Base-by-base conservation (phyloP, 345 rosid genomes). In the Citrus glauca region DNA sequence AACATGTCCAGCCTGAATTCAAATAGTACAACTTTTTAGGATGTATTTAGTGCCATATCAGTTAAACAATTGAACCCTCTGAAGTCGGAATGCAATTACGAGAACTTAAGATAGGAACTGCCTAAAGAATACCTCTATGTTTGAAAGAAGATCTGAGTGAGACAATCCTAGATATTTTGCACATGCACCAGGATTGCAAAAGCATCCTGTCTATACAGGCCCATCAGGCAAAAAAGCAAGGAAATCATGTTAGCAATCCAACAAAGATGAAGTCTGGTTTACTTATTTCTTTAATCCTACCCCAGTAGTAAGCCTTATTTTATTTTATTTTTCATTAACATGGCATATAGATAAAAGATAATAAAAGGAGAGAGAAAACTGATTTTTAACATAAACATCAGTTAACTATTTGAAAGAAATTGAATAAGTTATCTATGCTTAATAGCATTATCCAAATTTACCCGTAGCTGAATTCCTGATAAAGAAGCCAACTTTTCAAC, bases 141-240 rank as follows among this genome's bases (percentile, higher is more conserved):
- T 95, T 32, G 93, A 91, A 76, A 91, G 85, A 83, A 95, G 88
- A 88, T 91, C 99, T 27, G 76, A 79, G 85, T 95, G 98, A 82
- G 98, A 90, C 80, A 95, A 89, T 71, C 87, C 87, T 80, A 95
- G 97, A 86, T 91, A 91, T 84, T 95, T 95, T 60, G 97, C 97
- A 87, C 99, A 95, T 72, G 99, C 97, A 71, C 99, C 99, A 22
- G 99, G 99, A 86, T 95, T 96, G 91, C 99, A 94, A 86, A 96
- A 96, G 88, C 99, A 96, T 81, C 99, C 99, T 85, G 99, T 94
- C 99, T 96, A 90, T 74, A 88, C 79, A 83, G 79, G 85, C 89
- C 85, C 68, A 77, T 38, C 38, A 78, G 71, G 66, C 72, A 42
- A 48, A 78, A 48, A 22, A 69, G 27, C 56, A 67, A 68, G 69